Base-by-base conservation (phyloP, 441 rosid genomes). In the Arabidopsis lyrata region DNA sequence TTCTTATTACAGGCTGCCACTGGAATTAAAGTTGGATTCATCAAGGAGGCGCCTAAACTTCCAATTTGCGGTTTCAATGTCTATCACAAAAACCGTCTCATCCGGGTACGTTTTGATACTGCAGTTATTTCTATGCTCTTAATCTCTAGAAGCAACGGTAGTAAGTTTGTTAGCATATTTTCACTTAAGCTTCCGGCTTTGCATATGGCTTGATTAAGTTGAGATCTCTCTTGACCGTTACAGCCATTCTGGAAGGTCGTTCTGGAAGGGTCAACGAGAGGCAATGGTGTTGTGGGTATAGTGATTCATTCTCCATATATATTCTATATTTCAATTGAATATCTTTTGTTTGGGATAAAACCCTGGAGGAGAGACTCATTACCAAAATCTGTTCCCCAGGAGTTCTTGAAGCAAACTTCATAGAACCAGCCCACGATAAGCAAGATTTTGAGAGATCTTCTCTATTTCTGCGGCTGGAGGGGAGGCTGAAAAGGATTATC, bases 391-490 rank as follows among this genome's bases (percentile, higher is more conserved):
- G 49, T 76, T 82, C 36, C 63, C 10, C 70, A 92, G 99, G 99
- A 71, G 92, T 90, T 78, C 90, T 95, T 73, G 97, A 95, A 85
- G 99, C 90, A 67, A 88, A 95, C 83, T 95, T 95, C 78, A 86
- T 95, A 53, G 99, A 95, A 85, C 99, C 99, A 3, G 97, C 99
- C 9, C 99, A 95, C 80, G 94, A 95, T 81, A 95, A 95, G 88
- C 99, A 95, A 76, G 99, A 86, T 72, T 95, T 95, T 73, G 99
- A 95, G 87, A 88, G 97, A 78, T 94, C 99, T n/a, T 79, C 94
- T 27, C 66, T 92, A 38, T 94, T 74, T 80, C 80, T 82, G 22
- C 85, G 94, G 75, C 85, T 94, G 53, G 97, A 94, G 80, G 48
- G 83, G 63, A 90, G 55, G 78, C 88, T 94, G 78, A 94, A 85